Conservation (phyloP, 345 rosid species). For the Alliaria petiolata region DNA sequence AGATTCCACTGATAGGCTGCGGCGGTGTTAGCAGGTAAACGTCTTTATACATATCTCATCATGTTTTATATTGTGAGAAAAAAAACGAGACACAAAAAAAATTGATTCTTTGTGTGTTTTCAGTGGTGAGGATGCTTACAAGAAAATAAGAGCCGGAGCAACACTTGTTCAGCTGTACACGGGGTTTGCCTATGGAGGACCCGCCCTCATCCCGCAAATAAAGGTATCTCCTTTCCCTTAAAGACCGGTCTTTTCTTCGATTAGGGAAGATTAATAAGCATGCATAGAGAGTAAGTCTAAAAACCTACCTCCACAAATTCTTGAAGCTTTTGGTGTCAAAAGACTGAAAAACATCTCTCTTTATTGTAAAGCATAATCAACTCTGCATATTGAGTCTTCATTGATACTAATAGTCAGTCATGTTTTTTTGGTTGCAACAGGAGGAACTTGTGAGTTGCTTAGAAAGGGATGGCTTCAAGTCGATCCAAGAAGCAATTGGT, state of each 20-base stretch:
- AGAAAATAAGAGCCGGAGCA: conserved; percentile 91
- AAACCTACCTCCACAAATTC: background rate
- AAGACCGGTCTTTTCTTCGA: background rate
- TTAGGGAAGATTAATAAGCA: background rate
- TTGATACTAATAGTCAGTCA: background rate
- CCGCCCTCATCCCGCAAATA: conserved; percentile 88
- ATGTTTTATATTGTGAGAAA: background rate
- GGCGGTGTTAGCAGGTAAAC: conserved; percentile 90
- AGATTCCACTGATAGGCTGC: conserved; percentile 85
- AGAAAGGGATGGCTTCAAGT: conserved; percentile 90
- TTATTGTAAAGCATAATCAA: background rate
- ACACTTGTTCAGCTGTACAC: conserved; percentile 96
- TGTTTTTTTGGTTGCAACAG: conserved; percentile 31
- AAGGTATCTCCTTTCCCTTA: conserved; percentile 49
- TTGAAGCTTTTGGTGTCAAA: background rate
- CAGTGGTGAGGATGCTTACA: conserved; percentile 98
- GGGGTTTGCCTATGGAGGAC: conserved; percentile 92
- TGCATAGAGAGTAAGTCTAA: background rate
- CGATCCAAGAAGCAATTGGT: conserved; percentile 78
- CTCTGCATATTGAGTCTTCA: background rate
- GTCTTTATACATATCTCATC: background rate
- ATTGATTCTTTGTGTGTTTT: conserved; percentile 2
- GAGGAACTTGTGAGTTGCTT: conserved; percentile 82
- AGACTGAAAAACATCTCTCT: background rate
- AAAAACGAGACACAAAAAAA: background rate